Conservation (phyloP, 1,139 yeast species). For the Kazachstania sp. region DNA sequence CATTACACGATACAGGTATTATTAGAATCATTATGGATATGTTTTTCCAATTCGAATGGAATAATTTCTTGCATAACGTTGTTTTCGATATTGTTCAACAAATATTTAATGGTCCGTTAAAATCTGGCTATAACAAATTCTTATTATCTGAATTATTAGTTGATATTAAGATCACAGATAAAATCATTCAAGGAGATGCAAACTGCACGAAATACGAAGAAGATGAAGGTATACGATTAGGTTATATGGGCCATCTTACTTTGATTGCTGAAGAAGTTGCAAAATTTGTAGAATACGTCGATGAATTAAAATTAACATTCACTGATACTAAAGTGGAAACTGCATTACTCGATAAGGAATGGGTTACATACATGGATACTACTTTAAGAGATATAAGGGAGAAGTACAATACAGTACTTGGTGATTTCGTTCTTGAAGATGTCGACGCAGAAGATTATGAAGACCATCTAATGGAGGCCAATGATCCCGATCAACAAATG, state of each 20-base stretch:
- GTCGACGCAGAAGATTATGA: constrained; percentile 9
- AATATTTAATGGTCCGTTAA: constrained; percentile 87
- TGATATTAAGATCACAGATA: constrained; percentile 65
- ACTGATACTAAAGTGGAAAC: constrained; percentile 24
- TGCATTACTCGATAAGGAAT: constrained; percentile 41
- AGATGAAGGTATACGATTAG: constrained; percentile 55
- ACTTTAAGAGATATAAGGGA: constrained; percentile 83
- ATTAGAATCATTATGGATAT: constrained; percentile 67
- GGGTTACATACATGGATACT: constrained; percentile 80
- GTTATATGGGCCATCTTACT: constrained; percentile 95
- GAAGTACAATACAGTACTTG: constrained; percentile 86
- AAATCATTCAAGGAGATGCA: constrained; percentile 74
- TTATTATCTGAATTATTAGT: constrained; percentile 78
- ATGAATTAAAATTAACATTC: constrained; percentile 30
- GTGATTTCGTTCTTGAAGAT: constrained; percentile 44
- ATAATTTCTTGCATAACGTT: constrained; percentile 90
- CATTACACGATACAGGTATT: constrained; percentile 72
- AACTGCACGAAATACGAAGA: constrained; percentile 62
- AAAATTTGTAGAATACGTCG: constrained; percentile 50
- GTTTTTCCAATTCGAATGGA: constrained; percentile 96
- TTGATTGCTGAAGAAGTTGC: constrained; percentile 95
- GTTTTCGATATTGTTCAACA: constrained; percentile 97
- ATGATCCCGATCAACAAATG: background rate
- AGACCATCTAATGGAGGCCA: background rate
- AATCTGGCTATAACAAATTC: constrained; percentile 75